These are phyloP conservation scores for Candida schatavii DNA, from an alignment of 805 yeast genomes.

Conservation along the genomic window DNA sequence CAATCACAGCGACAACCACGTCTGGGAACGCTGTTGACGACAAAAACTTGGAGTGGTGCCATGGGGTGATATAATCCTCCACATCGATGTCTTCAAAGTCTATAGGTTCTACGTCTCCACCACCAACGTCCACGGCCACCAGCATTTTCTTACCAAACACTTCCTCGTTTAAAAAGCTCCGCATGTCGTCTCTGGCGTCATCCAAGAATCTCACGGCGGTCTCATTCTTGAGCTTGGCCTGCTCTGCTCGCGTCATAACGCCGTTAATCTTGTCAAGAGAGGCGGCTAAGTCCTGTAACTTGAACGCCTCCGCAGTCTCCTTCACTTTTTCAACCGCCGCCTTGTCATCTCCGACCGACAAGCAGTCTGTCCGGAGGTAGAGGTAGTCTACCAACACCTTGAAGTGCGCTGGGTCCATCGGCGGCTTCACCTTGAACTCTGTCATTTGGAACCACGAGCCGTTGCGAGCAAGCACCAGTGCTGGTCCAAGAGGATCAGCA, in stretches of 20 bases:
- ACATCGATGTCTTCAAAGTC: constrained; percentile 31
- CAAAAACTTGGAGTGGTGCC: constrained; percentile 23
- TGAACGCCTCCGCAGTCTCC: constrained; percentile 15
- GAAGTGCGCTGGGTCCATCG: constrained; percentile 17
- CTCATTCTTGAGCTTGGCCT: constrained; percentile 29
- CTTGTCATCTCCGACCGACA: constrained; percentile 28
- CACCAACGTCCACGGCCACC: background rate
- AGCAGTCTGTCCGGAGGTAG: constrained; percentile 30
- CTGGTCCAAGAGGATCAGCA: too few relatives aligned
- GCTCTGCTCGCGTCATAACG: constrained; percentile 17
- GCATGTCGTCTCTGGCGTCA: constrained; percentile 32
- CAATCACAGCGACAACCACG: constrained; percentile 39
- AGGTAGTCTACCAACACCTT: constrained; percentile 25
- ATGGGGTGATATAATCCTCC: constrained; percentile 12
- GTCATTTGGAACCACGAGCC: constrained; percentile 20
- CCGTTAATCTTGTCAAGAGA: constrained; percentile 27
- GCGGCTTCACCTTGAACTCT: constrained; percentile 14
- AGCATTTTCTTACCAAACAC: constrained; percentile 19
- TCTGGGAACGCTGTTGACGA: constrained; percentile 41
- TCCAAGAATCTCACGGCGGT: constrained; percentile 31
- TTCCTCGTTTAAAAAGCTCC: constrained; percentile 20
- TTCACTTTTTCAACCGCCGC: constrained; percentile 35
- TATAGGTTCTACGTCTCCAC: constrained; percentile 17
- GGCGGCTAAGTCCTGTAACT: constrained; percentile 34
- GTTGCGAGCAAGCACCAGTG: constrained; percentile 1